Percentiles rank a stretch among this genome's conserved stretches.
These are phyloP conservation scores for Fomitopsis palustris DNA, from an alignment of 1,284 basidiomycete genomes.

Conservation along the genomic window DNA sequence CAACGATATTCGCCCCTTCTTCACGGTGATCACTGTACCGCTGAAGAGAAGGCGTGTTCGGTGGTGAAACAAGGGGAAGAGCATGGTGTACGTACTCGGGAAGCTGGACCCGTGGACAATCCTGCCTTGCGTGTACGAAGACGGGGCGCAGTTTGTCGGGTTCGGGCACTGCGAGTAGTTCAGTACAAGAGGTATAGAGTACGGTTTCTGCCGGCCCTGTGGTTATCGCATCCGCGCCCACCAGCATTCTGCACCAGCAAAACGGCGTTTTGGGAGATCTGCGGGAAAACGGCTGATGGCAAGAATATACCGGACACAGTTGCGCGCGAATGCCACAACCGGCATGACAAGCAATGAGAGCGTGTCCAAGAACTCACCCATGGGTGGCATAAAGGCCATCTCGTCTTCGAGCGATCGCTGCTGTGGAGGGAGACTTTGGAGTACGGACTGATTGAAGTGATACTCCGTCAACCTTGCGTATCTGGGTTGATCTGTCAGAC, in stretches of 20 bases:
- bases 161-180: slow-evolving; percentile 53
- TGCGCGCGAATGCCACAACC: too few relatives aligned
- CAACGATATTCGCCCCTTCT: slow-evolving; percentile 68
- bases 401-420: slow-evolving; percentile 75
- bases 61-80: not conserved
- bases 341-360: too few relatives aligned
- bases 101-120: slow-evolving; percentile 67
- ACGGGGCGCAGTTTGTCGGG: slow-evolving; percentile 76
- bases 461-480: slow-evolving; percentile 71
- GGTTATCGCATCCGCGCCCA: too few relatives aligned
- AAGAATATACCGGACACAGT: too few relatives aligned
- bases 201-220: too few relatives aligned
- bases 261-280: too few relatives aligned
- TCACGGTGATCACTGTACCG: slow-evolving; percentile 58
- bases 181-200: not conserved
- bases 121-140: slow-evolving; percentile 71
- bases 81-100: slow-evolving; percentile 56
- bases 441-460: slow-evolving; percentile 71
- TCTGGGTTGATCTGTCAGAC: slow-evolving; percentile 33
- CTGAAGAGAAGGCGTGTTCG: slow-evolving; percentile 32
- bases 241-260: too few relatives aligned
- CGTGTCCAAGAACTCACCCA: too few relatives aligned
- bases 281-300: too few relatives aligned
- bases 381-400: slow-evolving; percentile 65
- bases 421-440: slow-evolving; percentile 74